Conservation (phyloP, 2,329 filamentous ascomycete species). For the Knoxdaviesia proteae region DNA sequence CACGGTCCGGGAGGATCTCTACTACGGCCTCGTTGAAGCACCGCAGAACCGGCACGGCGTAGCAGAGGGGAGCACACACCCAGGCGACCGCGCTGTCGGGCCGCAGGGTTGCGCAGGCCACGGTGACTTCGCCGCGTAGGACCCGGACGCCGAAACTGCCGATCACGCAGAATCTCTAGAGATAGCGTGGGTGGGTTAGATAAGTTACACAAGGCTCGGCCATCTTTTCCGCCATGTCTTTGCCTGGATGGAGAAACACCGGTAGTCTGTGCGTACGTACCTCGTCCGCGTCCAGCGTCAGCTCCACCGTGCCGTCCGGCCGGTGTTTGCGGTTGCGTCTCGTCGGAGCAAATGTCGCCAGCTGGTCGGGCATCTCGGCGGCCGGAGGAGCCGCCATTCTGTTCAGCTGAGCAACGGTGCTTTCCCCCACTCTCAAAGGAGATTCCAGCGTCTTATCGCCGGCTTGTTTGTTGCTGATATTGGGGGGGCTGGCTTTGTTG, state of each 20-base stretch:
- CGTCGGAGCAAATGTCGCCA: too few species aligned
- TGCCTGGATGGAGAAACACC: neutral
- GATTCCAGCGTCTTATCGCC: too few species aligned
- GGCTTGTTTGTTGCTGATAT: too few species aligned
- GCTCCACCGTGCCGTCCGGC: slow-evolving; percentile 16
- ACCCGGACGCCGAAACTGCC: slow-evolving; percentile 50
- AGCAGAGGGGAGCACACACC: slow-evolving; percentile 46
- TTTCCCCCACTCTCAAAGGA: too few species aligned
- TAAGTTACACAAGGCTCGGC: too few species aligned
- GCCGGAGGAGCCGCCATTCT: too few species aligned
- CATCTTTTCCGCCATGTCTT: too few species aligned
- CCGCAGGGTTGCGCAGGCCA: slow-evolving; percentile 43
- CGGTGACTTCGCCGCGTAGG: slow-evolving; percentile 35
- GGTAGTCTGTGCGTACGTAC: slow-evolving; percentile 12
- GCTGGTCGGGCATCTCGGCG: too few species aligned
- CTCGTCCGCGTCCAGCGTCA: slow-evolving; percentile 27
- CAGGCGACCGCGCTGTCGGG: slow-evolving; percentile 25
- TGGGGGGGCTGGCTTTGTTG: too few species aligned
- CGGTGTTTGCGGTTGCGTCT: too few species aligned
- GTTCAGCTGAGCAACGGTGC: too few species aligned
- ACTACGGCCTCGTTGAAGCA: slow-evolving; percentile 27
- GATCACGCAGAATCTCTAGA: slow-evolving; percentile 37
- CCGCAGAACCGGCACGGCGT: slow-evolving; percentile 47
- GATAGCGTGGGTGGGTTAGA: neutral
- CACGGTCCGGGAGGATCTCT: slow-evolving; percentile 33